Base-by-base conservation (phyloP, 257 asterid genomes). In the Plantago major region DNA sequence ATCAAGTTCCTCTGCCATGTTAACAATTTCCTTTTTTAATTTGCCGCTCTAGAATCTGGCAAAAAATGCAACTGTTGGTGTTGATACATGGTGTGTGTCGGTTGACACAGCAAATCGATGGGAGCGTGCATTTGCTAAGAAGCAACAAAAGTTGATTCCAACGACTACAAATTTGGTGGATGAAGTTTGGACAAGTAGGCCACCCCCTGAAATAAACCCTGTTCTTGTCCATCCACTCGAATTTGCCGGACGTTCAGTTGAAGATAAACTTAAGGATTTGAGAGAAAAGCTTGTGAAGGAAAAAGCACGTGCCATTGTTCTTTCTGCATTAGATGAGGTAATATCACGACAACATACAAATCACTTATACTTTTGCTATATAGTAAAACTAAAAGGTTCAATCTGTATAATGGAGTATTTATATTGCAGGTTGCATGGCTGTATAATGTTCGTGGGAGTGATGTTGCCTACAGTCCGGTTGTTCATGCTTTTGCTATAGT, bases 71-170 rank as follows among this genome's bases (percentile, higher is more conserved):
- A 71, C 89, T 58, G 66, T 93, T 72, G 99, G 97, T 63, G 87
- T 87, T 69, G 99, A 93, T 73, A 84, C 94, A 7, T 89, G 99
- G 99, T 89, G 97, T 78, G 68, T 89, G 68, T 93, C 99, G 28
- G 95, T 93, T 46, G 88, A 87, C 65, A 87, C 97, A 59, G 96
- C 96, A 48, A 86, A 83, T 64, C 87, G 72, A 67, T 93, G 97
- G 97, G 95, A 86, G 75, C 68, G 76, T 67, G 78, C 82, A 69
- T 87, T 89, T 70, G 71, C 84, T 67, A 87, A 73, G 72, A 87
- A 89, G 73, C 83, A 80, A 42, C 99, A 93, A 57, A 81, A 84
- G 76, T 72, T 93, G 76, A 77, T 89, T 46, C 84, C 73, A 63
- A 87, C 96, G 9, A 38, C 88, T 17, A 67, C 42, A 59, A 89